These are phyloP conservation scores for Gnomoniopsis sp. DNA, from an alignment of 2,329 filamentous ascomycete genomes.

Conservation along the genomic window DNA sequence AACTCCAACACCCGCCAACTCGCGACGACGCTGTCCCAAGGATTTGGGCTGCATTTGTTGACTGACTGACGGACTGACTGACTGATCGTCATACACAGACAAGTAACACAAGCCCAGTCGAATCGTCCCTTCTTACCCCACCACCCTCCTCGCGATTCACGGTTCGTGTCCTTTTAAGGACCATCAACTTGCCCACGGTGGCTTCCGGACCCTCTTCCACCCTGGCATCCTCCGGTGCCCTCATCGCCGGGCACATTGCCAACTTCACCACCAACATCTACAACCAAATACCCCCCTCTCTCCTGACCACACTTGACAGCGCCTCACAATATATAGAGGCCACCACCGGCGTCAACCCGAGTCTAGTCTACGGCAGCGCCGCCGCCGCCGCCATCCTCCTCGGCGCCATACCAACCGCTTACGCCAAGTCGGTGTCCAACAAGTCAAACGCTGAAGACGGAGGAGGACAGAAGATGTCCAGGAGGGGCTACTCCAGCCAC, in stretches of 20 bases:
- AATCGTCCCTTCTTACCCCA: neutral
- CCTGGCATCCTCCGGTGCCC: conserved; percentile 61
- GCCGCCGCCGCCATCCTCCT: conserved; percentile 47
- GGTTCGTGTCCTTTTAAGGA: conserved; percentile 37
- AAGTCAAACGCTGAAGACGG: conserved; percentile 20
- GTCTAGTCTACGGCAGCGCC: conserved; percentile 48
- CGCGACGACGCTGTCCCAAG: neutral
- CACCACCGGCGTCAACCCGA: conserved; percentile 47
- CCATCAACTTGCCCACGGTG: conserved; percentile 50
- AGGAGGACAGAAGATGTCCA: conserved; percentile 40
- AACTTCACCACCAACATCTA: conserved; percentile 46
- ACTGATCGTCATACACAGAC: neutral
- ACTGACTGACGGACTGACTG: neutral
- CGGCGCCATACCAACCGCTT: conserved; percentile 39
- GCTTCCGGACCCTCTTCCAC: conserved; percentile 52
- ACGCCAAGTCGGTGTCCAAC: conserved; percentile 22
- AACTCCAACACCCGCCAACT: neutral
- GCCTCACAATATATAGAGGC: conserved; percentile 50
- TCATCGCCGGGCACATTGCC: conserved; percentile 43
- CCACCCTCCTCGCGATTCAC: conserved; percentile 5
- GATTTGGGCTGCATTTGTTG: neutral
- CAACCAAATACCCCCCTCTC: conserved; percentile 38
- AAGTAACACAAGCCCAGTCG: neutral
- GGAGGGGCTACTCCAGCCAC: conserved; percentile 47
- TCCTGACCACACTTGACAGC: conserved; percentile 53